Conservation (phyloP, 352 stramenopile genomes). For the Blastocystis sp. region DNA sequence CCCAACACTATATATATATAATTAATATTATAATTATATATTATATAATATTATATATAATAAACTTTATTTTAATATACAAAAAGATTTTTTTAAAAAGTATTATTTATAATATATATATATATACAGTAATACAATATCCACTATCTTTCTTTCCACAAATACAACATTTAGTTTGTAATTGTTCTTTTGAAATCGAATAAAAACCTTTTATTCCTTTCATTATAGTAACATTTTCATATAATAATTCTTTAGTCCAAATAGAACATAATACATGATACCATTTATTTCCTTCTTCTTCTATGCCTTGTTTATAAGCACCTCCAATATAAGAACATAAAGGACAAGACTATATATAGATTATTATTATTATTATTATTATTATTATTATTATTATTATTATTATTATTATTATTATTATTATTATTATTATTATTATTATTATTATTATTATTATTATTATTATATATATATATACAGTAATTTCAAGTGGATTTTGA, state of each 20-base stretch:
- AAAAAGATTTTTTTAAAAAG: no score
- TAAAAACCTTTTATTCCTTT: conserved; percentile 15
- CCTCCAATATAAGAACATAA: conserved; percentile 34
- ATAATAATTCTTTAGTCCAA: conserved; percentile 24
- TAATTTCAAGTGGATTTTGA: conserved; percentile 15
- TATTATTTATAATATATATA: no score
- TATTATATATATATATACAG: conserved; percentile 30
- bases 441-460: conserved; percentile 15
- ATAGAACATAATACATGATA: conserved; percentile 24
- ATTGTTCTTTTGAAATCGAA: conserved; percentile 12
- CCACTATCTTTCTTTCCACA: conserved; percentile 31
- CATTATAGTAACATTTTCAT: conserved; percentile 19
- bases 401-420: neutral
- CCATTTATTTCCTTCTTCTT: conserved; percentile 11
- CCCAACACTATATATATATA: conserved; percentile 20
- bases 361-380: neutral
- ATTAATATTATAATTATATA: neutral
- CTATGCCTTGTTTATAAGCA: conserved; percentile 23
- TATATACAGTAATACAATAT: no score
- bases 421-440: conserved; percentile 1
- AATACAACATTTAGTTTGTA: conserved; percentile 27
- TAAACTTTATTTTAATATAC: no score
- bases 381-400: conserved; percentile 13
- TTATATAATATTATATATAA: no score
- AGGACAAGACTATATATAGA: conserved; percentile 16